phyloP scores from a whole-genome alignment of 2,329 filamentous ascomycete species.

The Zasmidium citrigriseum region DNA sequence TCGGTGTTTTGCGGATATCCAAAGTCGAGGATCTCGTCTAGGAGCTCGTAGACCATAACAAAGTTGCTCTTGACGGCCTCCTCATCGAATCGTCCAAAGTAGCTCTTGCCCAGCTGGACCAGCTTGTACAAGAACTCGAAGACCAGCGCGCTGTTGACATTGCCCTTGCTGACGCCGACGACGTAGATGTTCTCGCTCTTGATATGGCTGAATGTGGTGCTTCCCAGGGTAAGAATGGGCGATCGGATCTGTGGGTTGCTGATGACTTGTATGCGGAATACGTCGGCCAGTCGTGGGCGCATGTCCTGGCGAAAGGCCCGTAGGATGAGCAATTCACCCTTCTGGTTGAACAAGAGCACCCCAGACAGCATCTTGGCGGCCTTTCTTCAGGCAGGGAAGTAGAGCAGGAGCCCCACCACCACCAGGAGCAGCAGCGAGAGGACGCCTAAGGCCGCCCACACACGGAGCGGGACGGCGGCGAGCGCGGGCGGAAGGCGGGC shows the following conservation, averaged over 20 bases:
- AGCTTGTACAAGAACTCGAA: slow-evolving; percentile 97
- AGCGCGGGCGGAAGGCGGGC: too few species aligned
- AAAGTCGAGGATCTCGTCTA: slow-evolving; percentile 98
- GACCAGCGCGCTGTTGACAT: slow-evolving; percentile 95
- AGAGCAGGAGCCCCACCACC: too few species aligned
- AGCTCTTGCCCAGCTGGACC: slow-evolving; percentile 85
- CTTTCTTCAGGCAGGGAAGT: neutral
- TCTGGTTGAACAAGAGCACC: slow-evolving; percentile 98
- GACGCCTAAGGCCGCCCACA: too few species aligned
- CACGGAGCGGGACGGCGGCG: too few species aligned
- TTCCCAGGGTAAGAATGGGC: slow-evolving; percentile 93
- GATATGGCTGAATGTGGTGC: slow-evolving; percentile 98
- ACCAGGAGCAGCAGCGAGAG: too few species aligned
- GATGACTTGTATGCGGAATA: slow-evolving; percentile 98
- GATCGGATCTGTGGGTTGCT: slow-evolving; percentile 97
- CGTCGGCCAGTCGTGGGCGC: slow-evolving; percentile 92
- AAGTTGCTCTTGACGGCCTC: slow-evolving; percentile 99
- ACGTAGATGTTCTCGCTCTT: slow-evolving; percentile 99
- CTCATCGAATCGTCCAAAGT: slow-evolving; percentile 99
- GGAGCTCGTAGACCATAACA: slow-evolving; percentile 93
- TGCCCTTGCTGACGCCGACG: slow-evolving; percentile 97
- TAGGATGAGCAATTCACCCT: slow-evolving; percentile 99
- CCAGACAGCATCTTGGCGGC: slow-evolving; percentile 81
- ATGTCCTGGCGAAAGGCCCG: slow-evolving; percentile 98
- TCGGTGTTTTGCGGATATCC: slow-evolving; percentile 99